Evolutionary conservation across 208 protist genomes (phyloP).

Genomic region (Acanthamoeba lenticulata): DNA sequence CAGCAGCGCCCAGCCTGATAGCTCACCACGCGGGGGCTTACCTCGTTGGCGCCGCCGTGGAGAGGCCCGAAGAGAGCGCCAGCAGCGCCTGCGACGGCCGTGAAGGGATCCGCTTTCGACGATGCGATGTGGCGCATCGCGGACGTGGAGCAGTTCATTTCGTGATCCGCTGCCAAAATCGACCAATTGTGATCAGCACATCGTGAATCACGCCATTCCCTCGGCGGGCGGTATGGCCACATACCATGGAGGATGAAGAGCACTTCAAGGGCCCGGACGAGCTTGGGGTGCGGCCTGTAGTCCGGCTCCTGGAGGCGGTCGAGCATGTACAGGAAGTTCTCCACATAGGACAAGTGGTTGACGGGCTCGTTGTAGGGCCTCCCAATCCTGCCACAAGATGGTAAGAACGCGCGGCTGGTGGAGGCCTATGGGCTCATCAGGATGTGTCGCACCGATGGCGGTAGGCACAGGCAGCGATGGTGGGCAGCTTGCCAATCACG

Average conservation of each 20-base stretch:
- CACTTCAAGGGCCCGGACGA: constrained; percentile 73
- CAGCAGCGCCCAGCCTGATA: no score
- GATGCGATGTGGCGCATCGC: constrained; percentile 84
- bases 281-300: constrained; percentile 75
- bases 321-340: constrained; percentile 91
- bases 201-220: no score
- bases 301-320: constrained; percentile 73
- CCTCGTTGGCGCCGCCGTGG: constrained; percentile 85
- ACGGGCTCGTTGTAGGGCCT: constrained; percentile 80
- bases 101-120: constrained; percentile 83
- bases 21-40: background rate
- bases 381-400: constrained; percentile 47
- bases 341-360: constrained; percentile 84
- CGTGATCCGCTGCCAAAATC: constrained; percentile 89
- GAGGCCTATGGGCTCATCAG: no score
- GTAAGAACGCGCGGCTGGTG: no score
- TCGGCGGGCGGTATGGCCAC: no score
- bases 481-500: constrained; percentile 88
- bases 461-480: constrained; percentile 89
- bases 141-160: constrained; percentile 88
- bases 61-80: constrained; percentile 86
- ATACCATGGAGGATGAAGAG: constrained; percentile 60
- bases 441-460: constrained; percentile 81
- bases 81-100: constrained; percentile 76
- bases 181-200: no score